A percentile compares a stretch with the other conserved stretches of the same genome.
These are phyloP conservation scores for Purpureocillium lavendulum DNA, from an alignment of 2,329 filamentous ascomycete species.

Conservation along the genomic window DNA sequence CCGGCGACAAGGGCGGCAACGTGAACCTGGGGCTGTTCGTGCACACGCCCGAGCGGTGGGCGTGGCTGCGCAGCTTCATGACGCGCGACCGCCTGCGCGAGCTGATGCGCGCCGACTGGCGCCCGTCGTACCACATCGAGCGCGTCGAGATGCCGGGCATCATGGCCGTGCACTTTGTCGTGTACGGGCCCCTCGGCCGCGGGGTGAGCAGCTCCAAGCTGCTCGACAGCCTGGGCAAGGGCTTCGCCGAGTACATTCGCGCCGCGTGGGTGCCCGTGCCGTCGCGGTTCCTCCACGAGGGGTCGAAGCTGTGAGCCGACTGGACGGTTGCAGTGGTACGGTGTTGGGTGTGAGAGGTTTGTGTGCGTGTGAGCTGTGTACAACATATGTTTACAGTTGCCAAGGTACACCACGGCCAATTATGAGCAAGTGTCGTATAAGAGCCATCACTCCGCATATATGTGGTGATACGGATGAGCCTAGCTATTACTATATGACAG, in stretches of 20 bases:
- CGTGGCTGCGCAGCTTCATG: constrained; percentile 34
- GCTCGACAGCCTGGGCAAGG: constrained; percentile 43
- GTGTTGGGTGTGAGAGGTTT: too few species aligned
- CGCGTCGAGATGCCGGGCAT: constrained; percentile 37
- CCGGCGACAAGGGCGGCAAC: constrained; percentile 34
- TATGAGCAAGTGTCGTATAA: too few species aligned
- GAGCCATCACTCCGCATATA: too few species aligned
- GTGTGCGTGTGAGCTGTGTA: too few species aligned
- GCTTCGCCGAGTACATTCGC: constrained; percentile 40
- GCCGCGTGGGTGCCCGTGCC: constrained; percentile 14
- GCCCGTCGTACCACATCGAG: constrained; percentile 27
- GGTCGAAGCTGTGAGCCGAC: constrained; percentile 1
- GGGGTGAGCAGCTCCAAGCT: constrained; percentile 38
- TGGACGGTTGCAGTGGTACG: too few species aligned
- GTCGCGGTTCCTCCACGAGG: constrained; percentile 8
- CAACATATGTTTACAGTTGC: too few species aligned
- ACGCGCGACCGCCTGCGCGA: constrained; percentile 26
- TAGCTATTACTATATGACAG: too few species aligned
- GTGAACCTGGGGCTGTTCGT: constrained; percentile 38
- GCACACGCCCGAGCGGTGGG: constrained; percentile 31
- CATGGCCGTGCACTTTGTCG: constrained; percentile 39
- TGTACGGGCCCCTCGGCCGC: constrained; percentile 34
- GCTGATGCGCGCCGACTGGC: constrained; percentile 25
- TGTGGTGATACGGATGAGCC: too few species aligned
- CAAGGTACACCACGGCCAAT: too few species aligned